Percentiles rank a stretch among this genome's conserved stretches.
These are phyloP conservation scores for Starmerella potacharoeniae DNA, from an alignment of 805 yeast species.

Conservation along the genomic window DNA sequence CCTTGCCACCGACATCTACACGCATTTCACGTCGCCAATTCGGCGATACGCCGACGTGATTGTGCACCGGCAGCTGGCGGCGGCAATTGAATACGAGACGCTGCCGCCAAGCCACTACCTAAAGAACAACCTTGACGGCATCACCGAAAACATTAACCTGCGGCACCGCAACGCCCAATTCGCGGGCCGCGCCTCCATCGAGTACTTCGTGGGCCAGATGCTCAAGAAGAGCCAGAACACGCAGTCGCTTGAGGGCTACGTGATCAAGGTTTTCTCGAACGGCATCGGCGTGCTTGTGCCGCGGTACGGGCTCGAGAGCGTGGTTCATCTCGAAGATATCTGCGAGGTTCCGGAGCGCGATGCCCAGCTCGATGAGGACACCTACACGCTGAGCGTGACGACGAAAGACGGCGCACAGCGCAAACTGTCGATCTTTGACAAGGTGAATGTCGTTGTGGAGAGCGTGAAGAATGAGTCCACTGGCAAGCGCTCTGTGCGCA, in stretches of 20 bases:
- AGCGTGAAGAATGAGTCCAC: constrained; percentile 76
- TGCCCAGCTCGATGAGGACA: constrained; percentile 58
- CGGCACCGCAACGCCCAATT: constrained; percentile 97
- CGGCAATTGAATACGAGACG: constrained; percentile 91
- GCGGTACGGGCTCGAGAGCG: constrained; percentile 88
- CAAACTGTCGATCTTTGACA: constrained; percentile 64
- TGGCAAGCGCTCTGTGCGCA: constrained; percentile 84
- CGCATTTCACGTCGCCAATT: constrained; percentile 97
- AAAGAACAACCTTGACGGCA: constrained; percentile 76
- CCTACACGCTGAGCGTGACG: constrained; percentile 51
- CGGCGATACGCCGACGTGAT: constrained; percentile 96
- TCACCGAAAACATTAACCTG: constrained; percentile 79
- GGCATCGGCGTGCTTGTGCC: constrained; percentile 94
- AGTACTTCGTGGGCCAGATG: constrained; percentile 96
- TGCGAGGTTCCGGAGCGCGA: constrained; percentile 46
- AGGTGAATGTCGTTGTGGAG: constrained; percentile 69
- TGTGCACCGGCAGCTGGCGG: constrained; percentile 94
- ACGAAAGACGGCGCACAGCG: constrained; percentile 35
- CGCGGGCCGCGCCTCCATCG: constrained; percentile 97
- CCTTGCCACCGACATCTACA: constrained; percentile 90
- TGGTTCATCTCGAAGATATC: constrained; percentile 69
- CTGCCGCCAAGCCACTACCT: constrained; percentile 74
- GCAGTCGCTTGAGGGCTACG: constrained; percentile 64
- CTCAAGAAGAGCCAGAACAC: constrained; percentile 70
- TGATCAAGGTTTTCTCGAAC: constrained; percentile 82